phyloP scores from a whole-genome alignment of 805 yeast species.

The Lipomyces lipofer region DNA sequence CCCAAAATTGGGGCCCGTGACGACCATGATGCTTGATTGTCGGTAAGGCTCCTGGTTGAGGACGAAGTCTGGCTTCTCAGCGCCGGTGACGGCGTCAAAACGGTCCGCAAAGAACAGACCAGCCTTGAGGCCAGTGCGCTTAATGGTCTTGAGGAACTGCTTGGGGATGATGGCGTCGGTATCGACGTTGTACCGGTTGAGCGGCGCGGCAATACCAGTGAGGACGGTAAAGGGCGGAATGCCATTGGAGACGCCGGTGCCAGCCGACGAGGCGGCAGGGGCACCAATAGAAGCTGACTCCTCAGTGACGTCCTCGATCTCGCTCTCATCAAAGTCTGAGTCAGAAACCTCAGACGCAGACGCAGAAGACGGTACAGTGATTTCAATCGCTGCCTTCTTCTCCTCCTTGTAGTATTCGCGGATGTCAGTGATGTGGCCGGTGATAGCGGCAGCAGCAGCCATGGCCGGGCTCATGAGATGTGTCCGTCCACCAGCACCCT shows the following conservation, averaged over 20 bases:
- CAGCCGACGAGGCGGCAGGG: slow-evolving; percentile 38
- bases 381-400: slow-evolving; percentile 60
- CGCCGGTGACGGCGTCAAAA: slow-evolving; percentile 59
- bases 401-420: slow-evolving; percentile 66
- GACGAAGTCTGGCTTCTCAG: slow-evolving; percentile 65
- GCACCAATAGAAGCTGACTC: slow-evolving; percentile 30
- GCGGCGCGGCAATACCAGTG: slow-evolving; percentile 88
- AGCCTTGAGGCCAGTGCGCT: slow-evolving; percentile 86
- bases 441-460: slow-evolving; percentile 98
- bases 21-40: slow-evolving; percentile 77
- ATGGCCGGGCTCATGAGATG: slow-evolving; percentile 98
- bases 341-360: slow-evolving; percentile 41
- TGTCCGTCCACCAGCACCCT: slow-evolving; percentile 94
- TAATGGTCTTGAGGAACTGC: slow-evolving; percentile 95
- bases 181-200: slow-evolving; percentile 92
- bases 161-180: slow-evolving; percentile 99
- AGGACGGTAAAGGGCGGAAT: slow-evolving; percentile 75
- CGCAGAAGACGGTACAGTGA: slow-evolving; percentile 41
- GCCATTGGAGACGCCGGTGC: slow-evolving; percentile 64
- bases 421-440: slow-evolving; percentile 87
- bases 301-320: slow-evolving; percentile 50
- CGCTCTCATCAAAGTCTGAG: slow-evolving; percentile 43
- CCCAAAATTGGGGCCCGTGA: slow-evolving; percentile 96
- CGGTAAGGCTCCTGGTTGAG: slow-evolving; percentile 84
- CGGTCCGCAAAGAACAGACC: slow-evolving; percentile 94